Evolutionary conservation across 2,329 filamentous ascomycete species (phyloP), one percentile per base, ranked within the genome.

Genomic region (Fusarium newnesense): DNA sequence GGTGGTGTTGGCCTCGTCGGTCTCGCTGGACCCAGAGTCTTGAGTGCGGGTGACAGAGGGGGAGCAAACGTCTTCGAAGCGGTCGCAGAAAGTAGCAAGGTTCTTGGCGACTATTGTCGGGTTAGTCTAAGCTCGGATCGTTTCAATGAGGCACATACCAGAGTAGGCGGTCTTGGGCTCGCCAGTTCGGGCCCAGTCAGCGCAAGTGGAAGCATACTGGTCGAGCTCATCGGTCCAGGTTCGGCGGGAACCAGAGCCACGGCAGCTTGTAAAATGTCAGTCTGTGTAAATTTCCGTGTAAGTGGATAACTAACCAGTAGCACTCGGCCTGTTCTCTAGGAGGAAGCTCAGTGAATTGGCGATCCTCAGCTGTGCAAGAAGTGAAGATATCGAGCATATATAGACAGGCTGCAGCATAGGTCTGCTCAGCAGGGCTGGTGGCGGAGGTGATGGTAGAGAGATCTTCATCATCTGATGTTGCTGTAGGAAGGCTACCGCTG

Each of bases 201-300:
- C 73, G 47, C 80, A 81, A 13, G 77, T 78, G n/a, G 67, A 70
- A 40, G 80, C 80, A 64, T 78, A 76, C 36, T 76, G 50, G 43
- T 79, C 80, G 13, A 81, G 49, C 36, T 75, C 73, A 44, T 80
- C 77, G n/a, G 78, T 81, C 78, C 79, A 81, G 32, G 64, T 74
- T 11, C 75, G 62, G 4, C 50, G 54, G 18, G 70, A 59, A 19
- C 62, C 69, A 10, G 60, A 52, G 19, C 74, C 75, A 43, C 67
- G 70, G 61, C 77, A 80, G 70, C 75, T 80, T 50, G 11, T 16
- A 18, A 50, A n/a, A 19, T 26, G 63, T 79, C 32, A 79, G 71
- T n/a, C 13, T 54, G 16, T 9, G 21, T 18, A 26, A 21, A 18
- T 37, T 57, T 21, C 52, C 39, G 21, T 30, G n/a, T 28, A 16